phyloP scores from a whole-genome alignment of 768 basidiomycete species.

The Hygrocybe punicea region DNA sequence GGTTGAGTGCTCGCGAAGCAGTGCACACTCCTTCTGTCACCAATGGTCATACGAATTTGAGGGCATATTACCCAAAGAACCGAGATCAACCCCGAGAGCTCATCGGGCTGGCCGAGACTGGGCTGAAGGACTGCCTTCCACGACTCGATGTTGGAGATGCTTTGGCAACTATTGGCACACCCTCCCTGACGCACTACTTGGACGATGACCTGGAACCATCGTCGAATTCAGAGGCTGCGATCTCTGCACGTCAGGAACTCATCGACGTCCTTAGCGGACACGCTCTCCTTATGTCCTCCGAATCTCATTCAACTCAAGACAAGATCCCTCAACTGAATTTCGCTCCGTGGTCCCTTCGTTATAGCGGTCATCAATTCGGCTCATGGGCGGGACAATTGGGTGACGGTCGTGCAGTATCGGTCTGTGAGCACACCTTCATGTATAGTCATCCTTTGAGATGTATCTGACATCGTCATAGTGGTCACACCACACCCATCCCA shows the following conservation, averaged over 20 bases:
- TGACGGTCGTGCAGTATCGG: constrained; percentile 91
- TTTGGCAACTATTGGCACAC: constrained; percentile 60
- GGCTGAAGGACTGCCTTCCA: constrained; percentile 74
- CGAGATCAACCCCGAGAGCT: constrained; percentile 56
- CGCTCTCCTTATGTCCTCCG: constrained; percentile 58
- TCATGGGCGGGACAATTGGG: constrained; percentile 92
- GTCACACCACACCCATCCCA: constrained; percentile 70
- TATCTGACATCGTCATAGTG: constrained; percentile 41
- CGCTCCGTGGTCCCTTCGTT: constrained; percentile 84
- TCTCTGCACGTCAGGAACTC: constrained; percentile 61
- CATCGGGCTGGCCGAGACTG: constrained; percentile 67
- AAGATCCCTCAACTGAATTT: constrained; percentile 33
- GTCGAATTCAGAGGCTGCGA: constrained; percentile 34
- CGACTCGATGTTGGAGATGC: constrained; percentile 86
- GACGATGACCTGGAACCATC: constrained; percentile 35
- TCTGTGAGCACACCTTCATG: constrained; percentile 39
- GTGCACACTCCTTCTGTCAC: constrained; percentile 24
- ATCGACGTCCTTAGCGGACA: constrained; percentile 80
- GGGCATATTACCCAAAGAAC: constrained; percentile 47
- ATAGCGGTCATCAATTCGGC: constrained; percentile 90
- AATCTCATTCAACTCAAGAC: constrained; percentile 4
- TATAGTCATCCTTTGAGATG: neutral
- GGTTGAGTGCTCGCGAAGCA: constrained; percentile 68
- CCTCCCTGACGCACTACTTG: constrained; percentile 46
- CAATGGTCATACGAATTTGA: constrained; percentile 31